phyloP scores from a whole-genome alignment of 2,329 filamentous ascomycete genomes.

The Anthostomella pinea region DNA sequence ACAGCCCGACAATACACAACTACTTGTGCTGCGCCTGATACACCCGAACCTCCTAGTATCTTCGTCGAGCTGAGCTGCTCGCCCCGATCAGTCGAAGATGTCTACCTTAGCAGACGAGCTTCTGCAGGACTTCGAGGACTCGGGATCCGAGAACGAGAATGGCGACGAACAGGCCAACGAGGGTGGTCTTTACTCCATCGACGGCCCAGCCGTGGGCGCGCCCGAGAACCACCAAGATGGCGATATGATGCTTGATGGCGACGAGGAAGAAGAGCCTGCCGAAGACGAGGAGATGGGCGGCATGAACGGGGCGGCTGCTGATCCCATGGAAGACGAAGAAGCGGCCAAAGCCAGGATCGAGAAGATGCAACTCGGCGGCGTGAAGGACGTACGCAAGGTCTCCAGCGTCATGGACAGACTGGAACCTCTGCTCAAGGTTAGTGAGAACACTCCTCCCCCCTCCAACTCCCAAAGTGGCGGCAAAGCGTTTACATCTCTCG shows the following conservation, averaged over 20 bases:
- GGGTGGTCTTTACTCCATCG: conserved; percentile 41
- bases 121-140: conserved; percentile 86
- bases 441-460: conserved; percentile 34
- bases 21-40: too few species aligned
- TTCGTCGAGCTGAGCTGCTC: too few species aligned
- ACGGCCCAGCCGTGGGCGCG: conserved; percentile 39
- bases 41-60: too few species aligned
- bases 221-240: conserved; percentile 35
- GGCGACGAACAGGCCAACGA: conserved; percentile 59
- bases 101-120: conserved; percentile 91
- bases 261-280: conserved; percentile 55
- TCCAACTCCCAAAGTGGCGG: conserved; percentile 29
- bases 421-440: conserved; percentile 78
- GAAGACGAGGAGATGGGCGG: conserved; percentile 59
- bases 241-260: conserved; percentile 59
- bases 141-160: conserved; percentile 73
- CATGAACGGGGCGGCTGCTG: conserved; percentile 42
- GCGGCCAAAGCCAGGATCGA: conserved; percentile 76
- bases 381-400: conserved; percentile 77
- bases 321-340: conserved; percentile 61
- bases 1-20: too few species aligned
- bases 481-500: conserved; percentile 61
- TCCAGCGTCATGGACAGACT: conserved; percentile 78
- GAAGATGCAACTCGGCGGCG: conserved; percentile 71
- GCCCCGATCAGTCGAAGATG: too few species aligned